Base-by-base conservation (phyloP, 257 asterid species). In the Salvia hispanica region DNA sequence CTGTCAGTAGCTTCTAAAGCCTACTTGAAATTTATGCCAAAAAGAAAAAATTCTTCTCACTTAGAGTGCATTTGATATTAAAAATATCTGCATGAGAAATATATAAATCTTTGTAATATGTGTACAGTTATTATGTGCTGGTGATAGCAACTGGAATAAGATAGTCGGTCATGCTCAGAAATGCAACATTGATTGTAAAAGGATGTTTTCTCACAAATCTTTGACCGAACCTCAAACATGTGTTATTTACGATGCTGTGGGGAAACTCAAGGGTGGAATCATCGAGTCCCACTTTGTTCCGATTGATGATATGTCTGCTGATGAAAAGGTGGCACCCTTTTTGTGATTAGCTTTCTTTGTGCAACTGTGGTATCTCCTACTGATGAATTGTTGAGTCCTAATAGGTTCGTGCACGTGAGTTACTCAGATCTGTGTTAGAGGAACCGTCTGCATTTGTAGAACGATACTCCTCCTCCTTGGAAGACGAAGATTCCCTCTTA, bases 161-260 rank as follows among this genome's bases (percentile, higher is more conserved):
- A 67, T 69, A 1, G 71, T 74, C 50, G 44, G 11, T 8, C 92
- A 87, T 76, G 90, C 95, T 4, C 61, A 4, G 56, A 66, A 74
- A 3, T 85, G 92, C 75, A 13, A 2, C 0, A 7, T 64, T 52
- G 77, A 75, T 64, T 78, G 69, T 54, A 47, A 66, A 50, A 75
- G 0, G 47, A 36, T 76, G 1, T 70, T 34, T 70, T n/a, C 36
- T 10, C 70, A 83, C 52, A 12, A 46, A 54, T 40, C 78, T 40
- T 47, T 64, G 8, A 33, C 68, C 6, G 76, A 63, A 39, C 42
- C 25, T 46, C 54, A 47, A 21, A 33, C 0, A n/a, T 39, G 74
- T 4, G 77, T 83, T 16, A 45, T 51, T 25, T 80, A 75, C 44
- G 66, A 78, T 67, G 69, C 33, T 45, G 77, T 78, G 64, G 85